Base-by-base conservation (phyloP, 2,329 filamentous ascomycete genomes). In the Xylariaceae sp. region DNA sequence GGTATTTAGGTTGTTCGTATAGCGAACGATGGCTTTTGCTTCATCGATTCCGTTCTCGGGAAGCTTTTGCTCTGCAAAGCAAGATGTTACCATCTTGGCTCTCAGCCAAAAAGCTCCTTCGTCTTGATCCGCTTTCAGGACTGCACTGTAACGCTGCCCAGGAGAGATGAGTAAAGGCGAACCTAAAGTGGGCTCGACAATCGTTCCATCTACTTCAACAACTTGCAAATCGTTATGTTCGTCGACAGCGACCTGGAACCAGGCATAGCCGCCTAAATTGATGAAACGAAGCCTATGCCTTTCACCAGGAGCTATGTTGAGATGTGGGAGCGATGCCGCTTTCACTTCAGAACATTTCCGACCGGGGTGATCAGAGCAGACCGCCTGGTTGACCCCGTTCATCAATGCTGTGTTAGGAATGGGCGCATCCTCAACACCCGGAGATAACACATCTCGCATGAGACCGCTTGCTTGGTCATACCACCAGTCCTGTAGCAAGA, bases 401-500 rank as follows among this genome's bases (percentile, higher is more conserved):
- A 79, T 76, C 50, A 79, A 62, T 11, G 75, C 77, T 41, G 75
- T 76, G 51, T 87, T 71, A 17, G 77, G 77, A 33, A 75, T 73
- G 12, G 77, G 77, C 21, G 76, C 72, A 52, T 72, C 67, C 61
- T 79, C 77, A 49, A 70, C 75, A 1, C 76, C 76, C 31, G 76
- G 75, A 48, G 75, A 74, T 37, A 79, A 66, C 29, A 71, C 65
- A 3, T 71, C 66, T 39, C 69, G 67, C 52, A 79, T 68, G 16
- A 78, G 68, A 31, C 70, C 73, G 50, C 71, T 69, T 16, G 76
- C 78, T 39, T 71, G 68, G 44, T 87, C 82, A 61, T 90, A 87
- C 62, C 90, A 90, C 82, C 87, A 89, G 66, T 90, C 87, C 11
- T 85, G 86, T 31, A 90, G 73, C 39, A 87, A 84, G n/a, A 91